Evolutionary conservation across 208 protist genomes (phyloP).

Genomic region (Trypanosoma boissoni): DNA sequence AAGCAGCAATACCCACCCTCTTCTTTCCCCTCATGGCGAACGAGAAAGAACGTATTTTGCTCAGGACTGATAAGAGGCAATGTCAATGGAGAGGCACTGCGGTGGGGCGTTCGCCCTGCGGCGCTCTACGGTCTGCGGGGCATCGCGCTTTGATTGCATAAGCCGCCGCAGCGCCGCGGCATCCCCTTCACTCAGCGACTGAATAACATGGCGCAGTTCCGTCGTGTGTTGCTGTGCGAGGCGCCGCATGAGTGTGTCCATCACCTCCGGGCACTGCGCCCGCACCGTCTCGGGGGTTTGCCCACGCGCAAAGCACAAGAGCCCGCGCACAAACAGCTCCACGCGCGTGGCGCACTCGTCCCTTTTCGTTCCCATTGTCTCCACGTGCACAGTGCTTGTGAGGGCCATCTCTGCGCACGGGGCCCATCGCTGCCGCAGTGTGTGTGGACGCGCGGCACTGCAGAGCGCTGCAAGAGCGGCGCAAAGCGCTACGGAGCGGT

Average conservation of each 20-base stretch:
- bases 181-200: constrained; percentile 29
- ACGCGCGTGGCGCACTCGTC: constrained; percentile 6
- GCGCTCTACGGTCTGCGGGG: too few relatives aligned
- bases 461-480: constrained; percentile 15
- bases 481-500: not conserved
- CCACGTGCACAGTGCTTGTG: constrained; percentile 13
- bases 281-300: not conserved
- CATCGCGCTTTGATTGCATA: constrained; percentile 37
- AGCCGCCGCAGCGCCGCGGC: constrained; percentile 47
- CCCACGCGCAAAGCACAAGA: constrained; percentile 8
- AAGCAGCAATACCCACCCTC: too few relatives aligned
- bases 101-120: too few relatives aligned
- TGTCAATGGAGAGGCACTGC: not conserved
- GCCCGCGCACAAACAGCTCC: constrained; percentile 16
- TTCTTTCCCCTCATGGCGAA: too few relatives aligned
- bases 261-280: constrained; percentile 11
- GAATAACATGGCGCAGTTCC: constrained; percentile 53
- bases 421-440: constrained; percentile 5
- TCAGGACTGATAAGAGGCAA: not conserved
- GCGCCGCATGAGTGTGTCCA: constrained; percentile 29
- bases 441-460: not conserved
- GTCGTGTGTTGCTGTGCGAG: constrained; percentile 29
- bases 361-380: not conserved
- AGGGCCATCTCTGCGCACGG: constrained; percentile 17
- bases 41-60: too few relatives aligned